A percentile compares a stretch with the other conserved stretches of the same genome.
Evolutionary conservation across 2,329 filamentous ascomycete species (phyloP).

Genomic region (Grosmannia penicillata): DNA sequence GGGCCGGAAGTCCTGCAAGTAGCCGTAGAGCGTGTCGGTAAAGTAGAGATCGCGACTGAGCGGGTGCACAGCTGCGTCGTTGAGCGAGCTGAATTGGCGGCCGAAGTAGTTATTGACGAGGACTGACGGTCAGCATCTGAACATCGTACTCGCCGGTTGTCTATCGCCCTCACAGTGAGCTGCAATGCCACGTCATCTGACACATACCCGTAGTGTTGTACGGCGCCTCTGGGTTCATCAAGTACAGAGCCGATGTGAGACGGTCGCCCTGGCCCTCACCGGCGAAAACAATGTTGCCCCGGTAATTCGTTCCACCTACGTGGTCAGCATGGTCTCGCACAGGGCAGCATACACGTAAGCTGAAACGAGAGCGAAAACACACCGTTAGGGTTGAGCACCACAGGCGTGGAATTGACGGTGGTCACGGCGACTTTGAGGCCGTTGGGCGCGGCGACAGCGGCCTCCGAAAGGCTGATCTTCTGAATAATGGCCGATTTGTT

Average conservation of each 20-base stretch:
- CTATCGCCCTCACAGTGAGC: too few species aligned
- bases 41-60: constrained; percentile 46
- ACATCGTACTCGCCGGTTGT: too few species aligned
- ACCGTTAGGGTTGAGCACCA: constrained; percentile 36
- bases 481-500: constrained; percentile 34
- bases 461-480: constrained; percentile 31
- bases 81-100: constrained; percentile 43
- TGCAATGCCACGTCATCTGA: too few species aligned
- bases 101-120: constrained; percentile 46
- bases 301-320: constrained; percentile 34
- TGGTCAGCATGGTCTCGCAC: too few species aligned
- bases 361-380: constrained; percentile 2
- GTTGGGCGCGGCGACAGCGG: constrained; percentile 19
- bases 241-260: constrained; percentile 22
- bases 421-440: constrained; percentile 10
- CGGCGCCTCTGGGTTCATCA: constrained; percentile 28
- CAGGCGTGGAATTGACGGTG: constrained; percentile 25
- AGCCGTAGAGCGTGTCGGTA: constrained; percentile 46
- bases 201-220: constrained; percentile 32
- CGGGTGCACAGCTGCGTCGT: constrained; percentile 40
- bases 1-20: constrained; percentile 40
- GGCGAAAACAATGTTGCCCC: constrained; percentile 31
- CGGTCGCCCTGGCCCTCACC: constrained; percentile 33
- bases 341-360: not conserved
- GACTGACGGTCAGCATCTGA: constrained; percentile 15